Evolutionary conservation across 768 basidiomycete species (phyloP), one percentile per base, ranked within the genome.

Genomic region (Lactarius akahatsu): DNA sequence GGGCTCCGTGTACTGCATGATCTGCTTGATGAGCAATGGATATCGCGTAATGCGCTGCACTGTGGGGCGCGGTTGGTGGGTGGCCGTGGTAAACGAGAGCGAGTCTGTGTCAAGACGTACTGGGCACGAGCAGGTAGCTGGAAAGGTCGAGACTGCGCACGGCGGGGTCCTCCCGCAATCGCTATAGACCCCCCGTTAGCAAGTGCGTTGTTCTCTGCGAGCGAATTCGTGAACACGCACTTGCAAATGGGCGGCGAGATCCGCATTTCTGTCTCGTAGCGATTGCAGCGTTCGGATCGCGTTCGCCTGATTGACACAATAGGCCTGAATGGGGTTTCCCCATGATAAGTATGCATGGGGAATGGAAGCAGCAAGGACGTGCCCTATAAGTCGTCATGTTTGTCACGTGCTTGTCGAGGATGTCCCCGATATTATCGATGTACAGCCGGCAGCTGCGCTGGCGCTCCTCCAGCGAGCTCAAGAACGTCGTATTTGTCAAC

Each of bases 41-140:
- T 98, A 99, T 64, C 94, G 83, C 0, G 96, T 97, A 63, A 98
- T 88, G 10, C 96, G 88, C 86, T 97, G 94, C 94, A 96, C 92
- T 94, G 67, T 15, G 28, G 52, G 18, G 16, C n/a, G 34, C 10
- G 36, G 9, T 38, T 38, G 4, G 5, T 26, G 38, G 4, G 34
- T 11, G 11, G 32, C 28, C 8, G 23, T 11, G 11, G n/a, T 23
- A 11, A 34, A 55, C 30, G 13, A 68, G 23, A 58, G 40, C 59
- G 30, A 38, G 20, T 26, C 47, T 57, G 55, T 15, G 55, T 15
- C n/a, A 54, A 34, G 23, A 79, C 87, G 71, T 76, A 95, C 94
- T 96, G 0, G 95, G 95, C n/a, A 86, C 88, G 11, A 98, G 84
- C 41, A 98, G 77, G 75, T 95, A 97, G 71, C 93, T 94, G 1